Conservation (phyloP, 257 asterid genomes). For the Gentiana straminea region DNA sequence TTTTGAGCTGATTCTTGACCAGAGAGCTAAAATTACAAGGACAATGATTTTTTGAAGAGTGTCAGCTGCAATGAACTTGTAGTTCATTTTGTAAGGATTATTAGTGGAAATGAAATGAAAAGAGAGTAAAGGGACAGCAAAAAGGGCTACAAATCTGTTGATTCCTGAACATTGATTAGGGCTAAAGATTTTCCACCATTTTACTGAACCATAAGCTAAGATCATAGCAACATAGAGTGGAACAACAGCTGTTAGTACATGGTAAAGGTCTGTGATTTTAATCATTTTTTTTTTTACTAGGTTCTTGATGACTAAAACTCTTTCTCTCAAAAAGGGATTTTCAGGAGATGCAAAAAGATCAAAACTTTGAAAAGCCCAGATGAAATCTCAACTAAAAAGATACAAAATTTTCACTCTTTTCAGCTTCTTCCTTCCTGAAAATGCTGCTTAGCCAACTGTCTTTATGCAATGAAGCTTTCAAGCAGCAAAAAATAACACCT, state of each 20-base stretch:
- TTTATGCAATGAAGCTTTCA: background rate
- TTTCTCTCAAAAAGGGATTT: background rate
- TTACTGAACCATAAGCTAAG: slow-evolving; percentile 41
- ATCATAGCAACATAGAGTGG: slow-evolving; percentile 43
- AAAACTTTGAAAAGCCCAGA: slow-evolving; percentile 7
- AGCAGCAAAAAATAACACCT: background rate
- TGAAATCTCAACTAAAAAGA: slow-evolving; percentile 3
- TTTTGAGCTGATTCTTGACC: slow-evolving; percentile 34
- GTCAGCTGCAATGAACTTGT: slow-evolving; percentile 43
- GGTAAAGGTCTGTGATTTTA: slow-evolving; percentile 30
- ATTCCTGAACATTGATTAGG: slow-evolving; percentile 45
- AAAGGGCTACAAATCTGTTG: slow-evolving; percentile 45
- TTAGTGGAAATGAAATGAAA: slow-evolving; percentile 38
- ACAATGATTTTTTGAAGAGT: slow-evolving; percentile 32
- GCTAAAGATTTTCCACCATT: slow-evolving; percentile 42
- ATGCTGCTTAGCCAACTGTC: no score
- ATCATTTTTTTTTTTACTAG: slow-evolving; percentile 20
- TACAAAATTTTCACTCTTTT: background rate
- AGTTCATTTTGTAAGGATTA: slow-evolving; percentile 43
- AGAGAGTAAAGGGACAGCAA: slow-evolving; percentile 41
- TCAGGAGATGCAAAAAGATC: background rate
- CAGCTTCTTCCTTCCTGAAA: background rate
- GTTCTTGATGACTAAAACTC: background rate
- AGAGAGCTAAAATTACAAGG: slow-evolving; percentile 24
- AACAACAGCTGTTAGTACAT: slow-evolving; percentile 44